Evolutionary conservation across 805 yeast species (phyloP).

Genomic region (Candida ipomoeae): DNA sequence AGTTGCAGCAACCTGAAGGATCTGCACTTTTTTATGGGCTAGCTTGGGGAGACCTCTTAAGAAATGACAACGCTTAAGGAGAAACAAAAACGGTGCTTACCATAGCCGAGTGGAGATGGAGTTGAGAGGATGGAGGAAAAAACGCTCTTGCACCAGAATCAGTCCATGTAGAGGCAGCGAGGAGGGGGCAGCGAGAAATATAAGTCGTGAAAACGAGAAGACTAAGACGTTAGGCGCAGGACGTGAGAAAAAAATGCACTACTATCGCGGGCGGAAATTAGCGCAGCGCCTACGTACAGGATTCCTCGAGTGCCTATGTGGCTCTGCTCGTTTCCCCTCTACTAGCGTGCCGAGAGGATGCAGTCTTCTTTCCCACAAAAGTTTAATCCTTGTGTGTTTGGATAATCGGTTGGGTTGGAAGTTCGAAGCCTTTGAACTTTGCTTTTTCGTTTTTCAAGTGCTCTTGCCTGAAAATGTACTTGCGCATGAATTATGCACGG

Average conservation of each 20-base stretch:
- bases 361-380: neutral
- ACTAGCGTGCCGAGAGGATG: neutral
- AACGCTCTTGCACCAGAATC: neutral
- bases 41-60: neutral
- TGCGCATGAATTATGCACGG: neutral
- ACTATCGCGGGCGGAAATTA: neutral
- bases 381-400: neutral
- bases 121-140: neutral
- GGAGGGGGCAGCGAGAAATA: neutral
- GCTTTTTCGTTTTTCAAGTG: neutral
- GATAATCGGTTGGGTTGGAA: neutral
- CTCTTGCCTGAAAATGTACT: neutral
- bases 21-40: neutral
- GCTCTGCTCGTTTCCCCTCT: neutral
- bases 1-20: neutral
- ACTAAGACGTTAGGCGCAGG: neutral
- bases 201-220: conserved; percentile 1
- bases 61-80: neutral
- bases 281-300: conserved; percentile 2
- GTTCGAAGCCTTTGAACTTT: neutral
- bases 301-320: conserved; percentile 1
- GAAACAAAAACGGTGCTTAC: neutral
- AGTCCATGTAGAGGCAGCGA: neutral
- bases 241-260: neutral
- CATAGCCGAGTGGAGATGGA: conserved; percentile 1